Base-by-base conservation (phyloP, 2,329 filamentous ascomycete species). In the Apiospora saccharicola region DNA sequence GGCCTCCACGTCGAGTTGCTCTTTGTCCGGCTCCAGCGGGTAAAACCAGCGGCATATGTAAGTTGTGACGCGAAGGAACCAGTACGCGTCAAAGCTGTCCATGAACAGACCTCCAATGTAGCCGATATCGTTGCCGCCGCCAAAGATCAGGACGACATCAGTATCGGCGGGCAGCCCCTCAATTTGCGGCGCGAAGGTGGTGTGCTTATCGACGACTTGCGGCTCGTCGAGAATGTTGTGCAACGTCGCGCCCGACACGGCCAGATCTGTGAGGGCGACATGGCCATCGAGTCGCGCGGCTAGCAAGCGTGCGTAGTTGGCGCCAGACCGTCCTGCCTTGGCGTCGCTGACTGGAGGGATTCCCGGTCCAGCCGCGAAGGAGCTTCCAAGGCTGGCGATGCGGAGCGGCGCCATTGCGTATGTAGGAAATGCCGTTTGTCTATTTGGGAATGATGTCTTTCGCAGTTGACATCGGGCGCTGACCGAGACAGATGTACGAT, bases 101-200 rank as follows among this genome's bases (percentile, higher is more conserved):
- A 77, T 73, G 68, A 80, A 79, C n/a, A 84, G 68, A 1, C 80
- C 80, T 3, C 79, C 80, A 44, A 82, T 77, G 72, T 83, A 83
- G 2, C 78, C 78, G 53, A 83, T 76, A 72, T 84, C 82, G 69
- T 83, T 83, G 16, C 82, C 82, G 34, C 82, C 82, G 71, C 79
- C 80, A 14, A 80, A 80, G 8, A 83, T 76, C 19, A 81, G 76
- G 5, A 84, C 81, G 26, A 83, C 75, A 69, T 83, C 80, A 8
- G 77, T 77, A 73, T 83, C 80, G 0, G 70, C 61, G 0, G 81
- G 82, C 19, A 84, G 70, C 3, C 73, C 76, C 14, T 78, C 71
- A 44, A 84, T 75, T 76, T 84, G 83, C 34, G 77, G 70, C 71
- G 83, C 82, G 2, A 75, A 61, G 70, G 71, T 70, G n/a, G 74